A percentile compares a stretch with the other conserved stretches of the same genome.
These are phyloP conservation scores for Penicillium egyptiacum DNA, from an alignment of 495 filamentous ascomycete genomes.

Conservation along the genomic window DNA sequence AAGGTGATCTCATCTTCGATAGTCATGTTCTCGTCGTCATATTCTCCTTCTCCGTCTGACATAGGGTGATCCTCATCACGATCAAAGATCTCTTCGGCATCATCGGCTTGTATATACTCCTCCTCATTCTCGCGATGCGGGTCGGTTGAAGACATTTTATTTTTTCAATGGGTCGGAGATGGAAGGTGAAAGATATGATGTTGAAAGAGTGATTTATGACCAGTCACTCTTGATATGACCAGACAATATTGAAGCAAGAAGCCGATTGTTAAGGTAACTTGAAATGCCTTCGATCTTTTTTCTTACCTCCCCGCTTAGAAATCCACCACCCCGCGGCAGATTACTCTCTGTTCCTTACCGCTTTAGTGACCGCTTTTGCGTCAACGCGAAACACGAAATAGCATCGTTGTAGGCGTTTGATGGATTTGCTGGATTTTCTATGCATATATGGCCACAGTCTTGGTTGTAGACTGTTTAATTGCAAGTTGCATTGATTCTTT, in stretches of 20 bases:
- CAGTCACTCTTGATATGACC: background rate
- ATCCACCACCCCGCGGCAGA: constrained; percentile 39
- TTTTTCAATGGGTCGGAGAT: background rate
- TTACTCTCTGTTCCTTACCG: background rate
- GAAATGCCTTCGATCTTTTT: constrained; percentile 23
- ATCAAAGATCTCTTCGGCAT: constrained; percentile 68
- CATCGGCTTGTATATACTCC: constrained; percentile 64
- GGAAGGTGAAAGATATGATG: background rate
- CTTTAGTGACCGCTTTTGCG: background rate
- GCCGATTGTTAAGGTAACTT: constrained; percentile 11
- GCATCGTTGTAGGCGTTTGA: background rate
- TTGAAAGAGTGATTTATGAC: background rate
- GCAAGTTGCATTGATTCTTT: background rate
- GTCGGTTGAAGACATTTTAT: constrained; percentile 50
- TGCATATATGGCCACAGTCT: background rate
- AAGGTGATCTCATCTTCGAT: constrained; percentile 69
- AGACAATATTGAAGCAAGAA: constrained; percentile 6
- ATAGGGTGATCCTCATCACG: constrained; percentile 71
- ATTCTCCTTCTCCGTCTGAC: constrained; percentile 50
- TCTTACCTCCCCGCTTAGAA: constrained; percentile 42
- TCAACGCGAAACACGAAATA: constrained; percentile 1
- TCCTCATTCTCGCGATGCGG: constrained; percentile 50
- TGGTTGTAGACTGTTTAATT: background rate
- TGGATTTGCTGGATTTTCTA: background rate
- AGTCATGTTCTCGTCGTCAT: constrained; percentile 56